Base-by-base conservation (phyloP, 2,329 filamentous ascomycete species). In the Fusarium sp. region DNA sequence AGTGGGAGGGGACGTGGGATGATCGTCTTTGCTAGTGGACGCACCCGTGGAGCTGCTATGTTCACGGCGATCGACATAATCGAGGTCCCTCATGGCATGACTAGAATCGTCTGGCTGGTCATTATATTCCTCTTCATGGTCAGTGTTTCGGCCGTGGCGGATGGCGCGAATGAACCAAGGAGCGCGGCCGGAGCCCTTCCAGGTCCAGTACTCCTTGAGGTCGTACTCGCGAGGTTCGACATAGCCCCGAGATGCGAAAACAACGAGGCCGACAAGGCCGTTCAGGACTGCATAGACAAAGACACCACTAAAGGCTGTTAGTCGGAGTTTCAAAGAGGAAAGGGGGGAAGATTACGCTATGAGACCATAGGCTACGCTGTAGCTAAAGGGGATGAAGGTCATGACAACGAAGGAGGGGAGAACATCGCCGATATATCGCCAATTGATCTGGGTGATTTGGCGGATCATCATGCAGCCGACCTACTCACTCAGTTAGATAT, bases 381-480 rank as follows among this genome's bases (percentile, higher is more conserved):
- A 94, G 68, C 89, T 93, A 76, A 93, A 92, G 0, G 91, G 92
- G 81, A 94, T 93, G 56, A 92, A 87, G 3, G 88, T 87, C 71
- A 93, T 88, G 7, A 92, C 92, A 31, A 93, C 84, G 78, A 93
- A 93, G 0, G 92, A 92, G 0, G 92, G 92, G 5, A 93, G 83
- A 1, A 91, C 89, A 66, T 94, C 92, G 49, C 92, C 91, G 53
- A 93, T 88, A 71, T 93, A 93, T 21, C 84, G 82, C 92, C 92
- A 93, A 80, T 93, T 93, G 80, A 93, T 89, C 54, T 90, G 87
- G 21, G 87, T 89, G 54, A 92, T 90, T 74, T 92, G 90, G 11
- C 90, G 89, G 68, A 92, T 91, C 92, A 94, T 94, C 80, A 93
- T 85, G 70, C 90, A 92, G 6, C 92, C 92, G 26, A 93, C 90